Evolutionary conservation across 2,329 filamentous ascomycete species (phyloP).

Genomic region (Aspergillus pseudoglaucus): DNA sequence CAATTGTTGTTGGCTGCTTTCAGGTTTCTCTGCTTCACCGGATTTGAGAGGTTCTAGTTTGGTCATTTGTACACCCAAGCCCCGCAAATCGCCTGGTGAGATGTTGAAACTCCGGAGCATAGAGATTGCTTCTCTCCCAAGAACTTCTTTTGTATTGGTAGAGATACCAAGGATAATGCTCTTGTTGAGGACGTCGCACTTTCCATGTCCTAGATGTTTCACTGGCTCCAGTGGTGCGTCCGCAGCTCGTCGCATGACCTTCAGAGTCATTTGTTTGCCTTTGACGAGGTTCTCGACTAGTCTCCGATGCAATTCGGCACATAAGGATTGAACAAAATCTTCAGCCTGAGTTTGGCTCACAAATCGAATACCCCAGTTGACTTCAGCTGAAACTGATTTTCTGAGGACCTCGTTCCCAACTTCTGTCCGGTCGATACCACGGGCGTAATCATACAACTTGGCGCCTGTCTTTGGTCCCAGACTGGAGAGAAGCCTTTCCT

Average conservation of each 20-base stretch:
- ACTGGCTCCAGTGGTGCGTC: constrained; percentile 86
- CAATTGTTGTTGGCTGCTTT: constrained; percentile 73
- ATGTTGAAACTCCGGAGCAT: constrained; percentile 77
- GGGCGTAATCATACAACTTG: constrained; percentile 81
- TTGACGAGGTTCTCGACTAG: constrained; percentile 78
- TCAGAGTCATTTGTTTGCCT: constrained; percentile 83
- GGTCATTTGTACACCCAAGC: constrained; percentile 86
- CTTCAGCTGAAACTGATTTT: constrained; percentile 93
- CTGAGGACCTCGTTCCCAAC: constrained; percentile 79
- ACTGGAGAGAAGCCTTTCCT: constrained; percentile 64
- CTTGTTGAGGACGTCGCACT: constrained; percentile 92
- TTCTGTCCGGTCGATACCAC: constrained; percentile 78
- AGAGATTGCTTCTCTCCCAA: constrained; percentile 77
- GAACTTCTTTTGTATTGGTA: constrained; percentile 64
- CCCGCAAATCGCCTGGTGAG: constrained; percentile 85
- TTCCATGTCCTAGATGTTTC: constrained; percentile 91
- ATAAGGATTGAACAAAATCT: constrained; percentile 79
- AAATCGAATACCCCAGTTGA: constrained; percentile 97
- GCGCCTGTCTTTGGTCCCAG: constrained; percentile 90
- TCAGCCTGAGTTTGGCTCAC: constrained; percentile 87
- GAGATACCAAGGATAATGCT: constrained; percentile 75
- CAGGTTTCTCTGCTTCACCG: constrained; percentile 44
- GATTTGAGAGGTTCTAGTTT: constrained; percentile 75
- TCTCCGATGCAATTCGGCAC: constrained; percentile 74
- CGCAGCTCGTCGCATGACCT: constrained; percentile 80